Evolutionary conservation across 805 yeast species (phyloP), one percentile per base, ranked within the genome.

Genomic region (Saturnispora kantuleensis): DNA sequence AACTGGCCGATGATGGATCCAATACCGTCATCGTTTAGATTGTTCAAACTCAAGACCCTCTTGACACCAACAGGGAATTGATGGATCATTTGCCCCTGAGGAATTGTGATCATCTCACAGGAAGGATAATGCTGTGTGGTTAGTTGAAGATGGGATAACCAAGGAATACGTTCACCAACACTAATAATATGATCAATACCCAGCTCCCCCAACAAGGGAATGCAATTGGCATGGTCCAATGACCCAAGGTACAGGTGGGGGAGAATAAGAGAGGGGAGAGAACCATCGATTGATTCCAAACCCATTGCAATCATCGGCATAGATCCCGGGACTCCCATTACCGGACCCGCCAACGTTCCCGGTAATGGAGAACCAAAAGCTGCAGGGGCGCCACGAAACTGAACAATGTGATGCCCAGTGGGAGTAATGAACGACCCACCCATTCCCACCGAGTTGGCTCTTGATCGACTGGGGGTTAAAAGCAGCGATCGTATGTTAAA

Each of bases 1-100:
- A 89, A 66, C 3, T 82, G 73, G 32, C 65, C 64, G 0, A 82
- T 70, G 40, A 89, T 65, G 46, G 84, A 79, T 49, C 89, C 96
- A 39, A 84, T 80, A 1, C 97, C 97, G 60, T 90, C 96, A 60
- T 90, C 97, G 56, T 84, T 88, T 31, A 90, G 68, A 55, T 86
- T 80, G 49, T 76, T 73, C 33, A 90, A 76, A 49, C 73, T 70
- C 78, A 84, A 64, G 18, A 80, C 70, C 37, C 74, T 69, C 8
- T 65, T 60, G 9, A 79, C 67, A 9, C 60, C 55, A 17, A 51
- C 37, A 18, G 47, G 46, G n/a, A 48, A 38, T 2, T 55, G 52
- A 39, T 34, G 31, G 13, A 43, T 15, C 7, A 30, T 18, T 46
- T 53, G 59, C 18, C 46, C 44, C 4, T 47, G 52, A n/a, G 43